These are phyloP conservation scores for Pseudozyma tsukubaensis DNA, from an alignment of 1,284 basidiomycete genomes.

Conservation along the genomic window DNA sequence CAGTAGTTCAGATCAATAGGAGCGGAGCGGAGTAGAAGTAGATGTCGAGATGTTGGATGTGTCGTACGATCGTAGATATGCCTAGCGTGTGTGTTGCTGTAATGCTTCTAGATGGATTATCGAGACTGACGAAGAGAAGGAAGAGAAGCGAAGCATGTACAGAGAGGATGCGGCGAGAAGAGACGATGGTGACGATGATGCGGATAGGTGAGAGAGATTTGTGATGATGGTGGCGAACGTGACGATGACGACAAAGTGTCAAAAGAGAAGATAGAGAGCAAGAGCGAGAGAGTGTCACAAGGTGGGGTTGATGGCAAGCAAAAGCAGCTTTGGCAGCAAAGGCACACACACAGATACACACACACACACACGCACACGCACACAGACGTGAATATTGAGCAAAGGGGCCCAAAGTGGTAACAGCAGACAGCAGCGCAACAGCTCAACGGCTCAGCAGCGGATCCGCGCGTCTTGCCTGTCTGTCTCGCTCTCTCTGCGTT, in stretches of 20 bases:
- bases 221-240: no score
- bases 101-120: constrained; percentile 1
- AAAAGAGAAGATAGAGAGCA: not conserved
- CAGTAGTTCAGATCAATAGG: no score
- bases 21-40: not conserved
- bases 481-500: no score
- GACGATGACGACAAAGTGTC: constrained; percentile 1
- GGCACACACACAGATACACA: not conserved
- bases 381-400: not conserved
- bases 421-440: no score
- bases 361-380: not conserved
- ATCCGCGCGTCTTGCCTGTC: no score
- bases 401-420: no score
- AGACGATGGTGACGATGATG: not conserved
- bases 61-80: not conserved
- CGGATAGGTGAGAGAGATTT: not conserved
- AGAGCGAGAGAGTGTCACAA: not conserved
- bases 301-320: not conserved
- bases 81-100: not conserved
- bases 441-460: no score
- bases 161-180: not conserved
- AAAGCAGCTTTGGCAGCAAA: not conserved
- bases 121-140: not conserved
- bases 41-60: not conserved
- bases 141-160: constrained; percentile 1